Evolutionary conservation across 192 early-diverging fungal genomes (phyloP), one percentile per base, ranked within the genome.

Genomic region (Backusella australiensis): DNA sequence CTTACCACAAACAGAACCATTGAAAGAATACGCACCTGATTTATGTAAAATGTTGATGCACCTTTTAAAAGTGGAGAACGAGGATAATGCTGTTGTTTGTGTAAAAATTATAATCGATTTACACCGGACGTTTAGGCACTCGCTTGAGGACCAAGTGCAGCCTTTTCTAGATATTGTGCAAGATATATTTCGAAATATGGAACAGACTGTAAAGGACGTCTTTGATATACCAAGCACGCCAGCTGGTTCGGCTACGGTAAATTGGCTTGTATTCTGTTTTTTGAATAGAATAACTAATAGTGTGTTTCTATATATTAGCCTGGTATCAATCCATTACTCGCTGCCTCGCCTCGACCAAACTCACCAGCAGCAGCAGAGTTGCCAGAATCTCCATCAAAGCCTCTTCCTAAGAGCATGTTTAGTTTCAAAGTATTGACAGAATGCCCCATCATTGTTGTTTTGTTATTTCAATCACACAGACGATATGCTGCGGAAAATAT

Each of bases 391-490:
- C 80, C 83, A 8, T 82, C 84, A 59, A 93, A 93, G 72, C 86
- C 88, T 21, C 87, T 99, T 4, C 89, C 86, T 26, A 89, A 83
- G 74, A 94, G 93, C 76, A 82, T 94, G 78, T 87, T 86, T 53
- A 96, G 95, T 76, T 99, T 99, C 89, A 99, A 99, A 83, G 97
- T 99, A 21, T 79, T 99, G 76, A 97, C 95, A 4, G 98, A 99
- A 77, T 97, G 97, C 75, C 98, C 98, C 5, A 97, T 99, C 29
- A 99, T 99, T 67, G 95, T 99, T 29, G 98, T 98, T 1, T 85
- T 98, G 23, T 84, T 99, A 26, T 96, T 99, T 75, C 95, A 98
- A 85, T 89, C 97, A 1, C 92, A 96, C 85, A 89, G 93, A 17
- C 88, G 91, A 41, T 93, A 92, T 73, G 94, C 95, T 32, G 89